These are phyloP conservation scores for Nicotiana undulata DNA, from an alignment of 257 asterid genomes.

Conservation along the genomic window DNA sequence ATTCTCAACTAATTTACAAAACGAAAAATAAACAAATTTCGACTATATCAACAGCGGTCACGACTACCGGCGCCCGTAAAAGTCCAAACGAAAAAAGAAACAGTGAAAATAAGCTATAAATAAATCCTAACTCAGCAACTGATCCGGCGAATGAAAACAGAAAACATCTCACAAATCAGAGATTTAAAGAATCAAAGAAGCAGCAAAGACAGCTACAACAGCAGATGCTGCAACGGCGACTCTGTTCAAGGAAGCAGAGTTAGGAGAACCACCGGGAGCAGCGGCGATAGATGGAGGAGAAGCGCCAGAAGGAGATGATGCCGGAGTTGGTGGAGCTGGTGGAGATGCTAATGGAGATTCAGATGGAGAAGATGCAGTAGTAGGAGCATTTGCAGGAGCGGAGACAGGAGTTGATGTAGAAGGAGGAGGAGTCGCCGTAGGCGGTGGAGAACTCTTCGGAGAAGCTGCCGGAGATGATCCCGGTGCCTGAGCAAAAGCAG, in stretches of 20 bases:
- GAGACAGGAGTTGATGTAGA: conserved; percentile 11
- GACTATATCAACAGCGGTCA: too few relatives aligned
- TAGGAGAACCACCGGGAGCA: conserved; percentile 28
- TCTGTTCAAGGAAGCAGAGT: conserved; percentile 31
- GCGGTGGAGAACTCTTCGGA: conserved; percentile 21
- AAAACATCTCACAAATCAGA: neutral
- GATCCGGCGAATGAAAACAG: neutral
- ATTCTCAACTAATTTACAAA: neutral
- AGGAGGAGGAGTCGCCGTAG: neutral
- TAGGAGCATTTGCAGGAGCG: conserved; percentile 15
- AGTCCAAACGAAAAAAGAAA: too few relatives aligned
- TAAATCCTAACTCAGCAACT: neutral
- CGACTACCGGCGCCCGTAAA: too few relatives aligned
- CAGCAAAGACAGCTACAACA: conserved; percentile 29
- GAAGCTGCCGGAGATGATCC: conserved; percentile 38
- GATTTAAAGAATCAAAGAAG: conserved; percentile 34
- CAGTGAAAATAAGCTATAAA: neutral
- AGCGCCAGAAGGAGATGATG: conserved; percentile 17
- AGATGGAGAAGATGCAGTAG: conserved; percentile 14
- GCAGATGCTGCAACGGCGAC: conserved; percentile 42
- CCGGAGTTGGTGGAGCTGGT: conserved; percentile 20
- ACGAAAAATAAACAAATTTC: too few relatives aligned
- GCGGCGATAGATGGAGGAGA: conserved; percentile 25
- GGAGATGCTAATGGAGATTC: conserved; percentile 14
- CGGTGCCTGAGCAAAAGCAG: conserved; percentile 39